A percentile compares a stretch with the other conserved stretches of the same genome.
These are phyloP conservation scores for Chamaecrista fasciculata DNA, from an alignment of 306 rosid genomes.

Conservation along the genomic window DNA sequence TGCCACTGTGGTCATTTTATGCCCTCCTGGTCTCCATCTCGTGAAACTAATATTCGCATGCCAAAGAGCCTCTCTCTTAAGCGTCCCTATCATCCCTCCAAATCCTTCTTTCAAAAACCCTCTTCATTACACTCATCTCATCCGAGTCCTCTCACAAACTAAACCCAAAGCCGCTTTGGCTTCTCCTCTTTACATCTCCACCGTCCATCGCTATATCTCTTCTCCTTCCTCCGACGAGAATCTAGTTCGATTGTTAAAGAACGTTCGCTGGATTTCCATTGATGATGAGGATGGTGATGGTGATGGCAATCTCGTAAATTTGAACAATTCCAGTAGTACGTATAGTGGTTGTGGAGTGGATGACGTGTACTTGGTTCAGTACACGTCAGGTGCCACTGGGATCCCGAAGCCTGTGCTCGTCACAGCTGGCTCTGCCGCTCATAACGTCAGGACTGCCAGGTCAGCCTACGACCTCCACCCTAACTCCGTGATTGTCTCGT, in stretches of 20 bases:
- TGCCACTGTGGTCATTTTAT: constrained; percentile 54
- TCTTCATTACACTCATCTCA: constrained; percentile 57
- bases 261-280: constrained; percentile 51
- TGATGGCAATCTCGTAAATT: background rate
- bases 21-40: constrained; percentile 66
- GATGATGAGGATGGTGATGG: constrained; percentile 25
- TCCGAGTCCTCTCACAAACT: constrained; percentile 58
- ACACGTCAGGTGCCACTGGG: constrained; percentile 82
- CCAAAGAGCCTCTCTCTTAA: constrained; percentile 73
- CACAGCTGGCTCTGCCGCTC: constrained; percentile 71
- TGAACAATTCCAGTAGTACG: background rate
- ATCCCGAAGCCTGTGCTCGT: constrained; percentile 76
- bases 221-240: constrained; percentile 31
- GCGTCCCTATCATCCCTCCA: constrained; percentile 65
- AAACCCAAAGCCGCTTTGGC: constrained; percentile 84
- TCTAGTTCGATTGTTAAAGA: constrained; percentile 38
- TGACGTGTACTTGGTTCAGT: constrained; percentile 67
- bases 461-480: constrained; percentile 80
- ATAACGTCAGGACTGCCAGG: constrained; percentile 67
- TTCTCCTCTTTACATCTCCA: constrained; percentile 42
- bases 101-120: constrained; percentile 55
- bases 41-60: constrained; percentile 64
- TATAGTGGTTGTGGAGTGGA: constrained; percentile 51
- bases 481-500: constrained; percentile 58
- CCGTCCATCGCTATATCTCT: constrained; percentile 37